Base-by-base conservation (phyloP, 495 filamentous ascomycete genomes). In the Neurospora terricola region DNA sequence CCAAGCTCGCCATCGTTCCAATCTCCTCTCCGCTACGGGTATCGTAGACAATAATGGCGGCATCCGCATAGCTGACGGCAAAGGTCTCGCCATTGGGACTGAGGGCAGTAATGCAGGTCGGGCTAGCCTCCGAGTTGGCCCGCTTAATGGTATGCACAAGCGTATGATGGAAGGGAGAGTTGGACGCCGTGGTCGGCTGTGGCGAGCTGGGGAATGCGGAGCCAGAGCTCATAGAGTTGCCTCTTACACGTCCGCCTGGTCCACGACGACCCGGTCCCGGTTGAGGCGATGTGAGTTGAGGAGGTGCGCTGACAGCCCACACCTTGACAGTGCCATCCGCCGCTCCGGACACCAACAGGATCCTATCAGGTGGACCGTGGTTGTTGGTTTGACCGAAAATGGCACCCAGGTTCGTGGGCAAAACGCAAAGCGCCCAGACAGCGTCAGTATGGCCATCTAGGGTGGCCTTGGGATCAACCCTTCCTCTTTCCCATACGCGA, bases 401-500 rank as follows among this genome's bases (percentile, higher is more conserved):
- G 40, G 90, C 86, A 9, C 90, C 92, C 23, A 91, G 87, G 1
- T 94, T 92, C 1, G 92, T 90, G n/a, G 96, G 96, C 10, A 99
- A 88, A 8, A 98, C 92, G 75, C 94, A 98, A 30, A 99, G 90
- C 9, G 93, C 91, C 96, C 96, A 99, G 4, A 99, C 93, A 7
- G 94, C 93, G 82, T 98, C 96, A 2, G 91, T 97, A 77, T 99
- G 96, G 6, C 94, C 94, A 73, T 97, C 92, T 30, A 99, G 84
- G 1, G 95, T 99, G 5, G 94, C 95, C 80, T 98, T 98, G 7
- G 95, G 94, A 80, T 97, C 96, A 45, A 99, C 93, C 43, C 94
- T 84, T 12, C 95, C 95, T 18, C 93, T 86, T 83, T 98, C 94
- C 96, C 96, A 99, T 3, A 98, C 93, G 36, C 94, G 88, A 23